A percentile compares a stretch with the other conserved stretches of the same genome.
phyloP scores from a whole-genome alignment of 306 rosid genomes.

The Cucumis sativus region DNA sequence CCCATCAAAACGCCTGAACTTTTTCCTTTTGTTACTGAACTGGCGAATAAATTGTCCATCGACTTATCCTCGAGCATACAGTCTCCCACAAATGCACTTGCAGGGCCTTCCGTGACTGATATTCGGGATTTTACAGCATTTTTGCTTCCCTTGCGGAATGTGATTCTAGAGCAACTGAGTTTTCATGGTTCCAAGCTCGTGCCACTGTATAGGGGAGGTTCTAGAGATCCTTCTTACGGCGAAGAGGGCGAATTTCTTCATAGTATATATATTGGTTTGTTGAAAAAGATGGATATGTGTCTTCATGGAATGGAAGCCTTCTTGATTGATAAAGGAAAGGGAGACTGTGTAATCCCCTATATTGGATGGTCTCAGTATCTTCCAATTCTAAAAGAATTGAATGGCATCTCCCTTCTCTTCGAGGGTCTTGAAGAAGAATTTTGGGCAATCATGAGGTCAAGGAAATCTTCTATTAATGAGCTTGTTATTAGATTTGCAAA shows the following conservation, averaged over 20 bases:
- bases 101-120: constrained; percentile 30
- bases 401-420: constrained; percentile 34
- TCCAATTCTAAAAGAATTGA: constrained; percentile 41
- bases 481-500: constrained; percentile 30
- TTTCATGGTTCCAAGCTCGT: constrained; percentile 8
- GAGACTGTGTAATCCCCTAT: constrained; percentile 22
- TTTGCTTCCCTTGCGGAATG: constrained; percentile 24
- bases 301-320: constrained; percentile 29
- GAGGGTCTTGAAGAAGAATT: constrained; percentile 35
- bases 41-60: constrained; percentile 23
- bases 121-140: constrained; percentile 39
- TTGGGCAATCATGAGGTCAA: constrained; percentile 31
- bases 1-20: constrained; percentile 26
- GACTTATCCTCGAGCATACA: constrained; percentile 38
- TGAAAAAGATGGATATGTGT: constrained; percentile 38
- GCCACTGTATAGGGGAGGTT: background rate
- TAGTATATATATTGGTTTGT: constrained; percentile 18
- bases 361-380: constrained; percentile 48
- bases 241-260: constrained; percentile 34
- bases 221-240: constrained; percentile 15
- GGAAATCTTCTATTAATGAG: constrained; percentile 25
- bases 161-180: constrained; percentile 6
- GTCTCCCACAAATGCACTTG: constrained; percentile 11
- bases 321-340: constrained; percentile 24
- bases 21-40: constrained; percentile 40